Base-by-base conservation (phyloP, 75 land plant species). In the Pseudotsuga menziesii region DNA sequence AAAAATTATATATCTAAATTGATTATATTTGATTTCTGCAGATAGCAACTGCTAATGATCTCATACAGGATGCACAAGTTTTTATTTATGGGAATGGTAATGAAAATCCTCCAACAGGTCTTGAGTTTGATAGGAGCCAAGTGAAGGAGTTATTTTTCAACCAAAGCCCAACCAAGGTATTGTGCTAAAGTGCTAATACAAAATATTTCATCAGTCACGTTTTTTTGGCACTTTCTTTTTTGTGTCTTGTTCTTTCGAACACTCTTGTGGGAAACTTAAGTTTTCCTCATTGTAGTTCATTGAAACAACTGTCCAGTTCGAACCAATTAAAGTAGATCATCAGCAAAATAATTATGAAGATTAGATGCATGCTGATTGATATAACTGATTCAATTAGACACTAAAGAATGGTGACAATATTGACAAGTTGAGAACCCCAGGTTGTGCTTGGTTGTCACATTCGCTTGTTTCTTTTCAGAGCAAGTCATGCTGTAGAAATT, bases 81-180 rank as follows among this genome's bases (percentile, higher is more conserved):
- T 81, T 93, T 56, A 78, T 83, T 16, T 88, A 91, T 82, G 90
- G 84, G 20, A 88, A 93, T 76, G 93, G 93, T 1, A 82, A 85
- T 80, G 91, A 93, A 22, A 80, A 83, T 48, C 83, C 92, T 72
- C 93, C 96, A 27, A 91, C 96, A 4, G 86, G 87, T 36, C 84
- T 93, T 59, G 85, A 82, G 83, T 85, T 91, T 67, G 90, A 89
- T 76, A 93, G 91, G 78, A 76, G 83, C 75, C 91, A 84, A 54
- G 78, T 91, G 61, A 91, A 86, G 71, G 94, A 82, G 12, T 66
- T 93, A 61, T 89, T 91, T 79, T 93, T 93, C 80, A 93, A 91
- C 80, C 93, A 93, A 80, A 83, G 78, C 41, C 87, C 91, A 26
- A 16, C 90, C 16, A 93, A 93, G 93, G 96, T 93, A 75, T 74